Evolutionary conservation across 2,329 filamentous ascomycete genomes (phyloP).

Genomic region (Biscogniauxia sp.): DNA sequence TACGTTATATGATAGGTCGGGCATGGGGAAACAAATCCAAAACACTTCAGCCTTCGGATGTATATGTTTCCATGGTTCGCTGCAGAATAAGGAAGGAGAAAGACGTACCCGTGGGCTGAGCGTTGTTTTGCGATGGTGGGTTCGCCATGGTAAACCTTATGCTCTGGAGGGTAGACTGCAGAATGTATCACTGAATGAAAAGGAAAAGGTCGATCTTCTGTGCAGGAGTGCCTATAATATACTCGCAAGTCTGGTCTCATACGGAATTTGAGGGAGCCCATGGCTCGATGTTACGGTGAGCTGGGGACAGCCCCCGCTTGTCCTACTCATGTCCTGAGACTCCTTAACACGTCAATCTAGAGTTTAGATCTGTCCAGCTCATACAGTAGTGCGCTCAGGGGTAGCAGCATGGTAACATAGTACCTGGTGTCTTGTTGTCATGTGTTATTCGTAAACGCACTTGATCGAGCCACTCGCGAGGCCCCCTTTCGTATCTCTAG

Average conservation of each 20-base stretch:
- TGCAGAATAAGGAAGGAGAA: conserved; percentile 9
- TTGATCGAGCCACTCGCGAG: background rate
- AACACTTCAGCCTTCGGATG: conserved; percentile 18
- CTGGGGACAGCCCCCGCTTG: background rate
- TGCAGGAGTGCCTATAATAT: conserved; percentile 21
- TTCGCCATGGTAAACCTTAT: conserved; percentile 19
- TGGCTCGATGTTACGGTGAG: conserved; percentile 15
- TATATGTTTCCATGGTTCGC: conserved; percentile 18
- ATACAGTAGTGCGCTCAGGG: background rate
- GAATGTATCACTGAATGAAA: conserved; percentile 21
- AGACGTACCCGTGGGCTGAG: conserved; percentile 25
- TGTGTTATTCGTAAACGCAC: background rate
- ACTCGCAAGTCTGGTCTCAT: conserved; percentile 12
- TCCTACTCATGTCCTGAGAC: background rate
- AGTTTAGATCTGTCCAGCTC: background rate
- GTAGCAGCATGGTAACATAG: background rate
- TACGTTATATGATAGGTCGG: conserved; percentile 7
- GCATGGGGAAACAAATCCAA: conserved; percentile 14
- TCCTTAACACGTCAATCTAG: background rate
- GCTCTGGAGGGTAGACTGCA: conserved; percentile 16
- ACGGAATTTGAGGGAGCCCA: conserved; percentile 20
- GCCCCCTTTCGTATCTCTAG: background rate
- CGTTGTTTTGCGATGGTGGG: conserved; percentile 18
- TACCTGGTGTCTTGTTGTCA: background rate
- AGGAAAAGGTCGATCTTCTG: conserved; percentile 18